These are phyloP conservation scores for Mycosphaerella arachidis DNA, from an alignment of 2,329 filamentous ascomycete genomes.

Conservation along the genomic window DNA sequence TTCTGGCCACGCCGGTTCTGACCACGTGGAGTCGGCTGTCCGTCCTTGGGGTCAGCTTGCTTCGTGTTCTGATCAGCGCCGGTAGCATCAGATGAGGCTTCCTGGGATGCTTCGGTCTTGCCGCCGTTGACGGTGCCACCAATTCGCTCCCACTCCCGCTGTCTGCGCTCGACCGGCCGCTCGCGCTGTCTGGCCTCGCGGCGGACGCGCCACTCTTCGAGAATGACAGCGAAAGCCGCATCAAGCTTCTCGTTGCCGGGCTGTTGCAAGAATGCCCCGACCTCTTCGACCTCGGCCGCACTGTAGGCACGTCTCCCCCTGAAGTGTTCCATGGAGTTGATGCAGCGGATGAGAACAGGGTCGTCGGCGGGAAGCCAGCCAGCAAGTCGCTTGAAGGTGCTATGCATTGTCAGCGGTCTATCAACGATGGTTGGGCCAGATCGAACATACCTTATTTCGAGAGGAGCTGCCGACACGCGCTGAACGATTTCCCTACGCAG, in stretches of 20 bases:
- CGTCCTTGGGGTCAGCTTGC: not conserved
- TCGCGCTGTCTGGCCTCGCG: not conserved
- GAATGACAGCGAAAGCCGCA: not conserved
- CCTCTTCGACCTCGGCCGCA: not conserved
- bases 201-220: not conserved
- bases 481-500: conserved; percentile 9
- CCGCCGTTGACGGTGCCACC: not conserved
- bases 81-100: too few species aligned
- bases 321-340: conserved; percentile 13
- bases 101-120: not conserved
- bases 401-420: not conserved
- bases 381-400: not conserved
- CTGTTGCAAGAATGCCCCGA: not conserved
- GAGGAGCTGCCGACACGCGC: conserved; percentile 5
- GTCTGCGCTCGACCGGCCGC: not conserved
- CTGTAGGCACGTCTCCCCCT: not conserved
- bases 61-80: not conserved
- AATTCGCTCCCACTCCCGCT: not conserved
- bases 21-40: conserved; percentile 3
- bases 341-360: conserved; percentile 14
- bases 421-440: not conserved
- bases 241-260: not conserved
- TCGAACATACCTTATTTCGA: not conserved
- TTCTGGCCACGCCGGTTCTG: conserved; percentile 11
- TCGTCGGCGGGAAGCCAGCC: conserved; percentile 13